Base-by-base conservation (phyloP, 2,329 filamentous ascomycete species). In the Xylariomycetidae sp. region DNA sequence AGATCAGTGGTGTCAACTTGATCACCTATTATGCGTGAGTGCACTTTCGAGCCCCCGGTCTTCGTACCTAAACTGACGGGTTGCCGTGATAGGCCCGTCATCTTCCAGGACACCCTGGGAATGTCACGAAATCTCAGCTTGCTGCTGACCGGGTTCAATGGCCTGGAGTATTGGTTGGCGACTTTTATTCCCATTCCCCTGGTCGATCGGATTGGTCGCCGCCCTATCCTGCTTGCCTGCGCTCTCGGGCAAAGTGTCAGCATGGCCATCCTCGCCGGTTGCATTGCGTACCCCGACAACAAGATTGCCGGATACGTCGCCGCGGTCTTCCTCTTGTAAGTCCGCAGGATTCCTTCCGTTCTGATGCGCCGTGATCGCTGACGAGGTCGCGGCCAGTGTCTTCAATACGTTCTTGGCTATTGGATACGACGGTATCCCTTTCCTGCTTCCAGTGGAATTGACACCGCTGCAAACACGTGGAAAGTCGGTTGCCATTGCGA, bases 1-100 rank as follows among this genome's bases (percentile, higher is more conserved):
- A 29, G 27, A 29, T 29, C 27, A 29, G 27, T 19, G 27, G 27
- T 29, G 15, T 29, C 27, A 29, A 29, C 13, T 18, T 29, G 27
- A 29, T 29, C 15, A 29, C 27, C 10, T 29, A 29, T 13, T 29
- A 29, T 13, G 27, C 27, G 27, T 29, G 15, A 29, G 27, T 29
- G 5, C 10, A 18, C 6, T 18, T 14, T 14, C 6, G 13, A 26
- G 6, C 8, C 25, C 25, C 13, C 8, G 10, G 25, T 14, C 13
- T 26, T 6, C 25, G 8, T 26, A 26, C 25, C 14, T 27, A n/a
- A n/a, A n/a, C n/a, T n/a, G n/a, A n/a, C n/a, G n/a, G n/a, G n/a
- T n/a, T n/a, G n/a, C n/a, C n/a, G n/a, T n/a, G n/a, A n/a, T n/a
- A 29, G 27, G 17, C 27, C 27, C 6, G 27, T 29, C 10, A 29